A percentile compares a stretch with the other conserved stretches of the same genome.
phyloP scores from a whole-genome alignment of 495 filamentous ascomycete genomes.

The Podospora bellae-mahoneyi region DNA sequence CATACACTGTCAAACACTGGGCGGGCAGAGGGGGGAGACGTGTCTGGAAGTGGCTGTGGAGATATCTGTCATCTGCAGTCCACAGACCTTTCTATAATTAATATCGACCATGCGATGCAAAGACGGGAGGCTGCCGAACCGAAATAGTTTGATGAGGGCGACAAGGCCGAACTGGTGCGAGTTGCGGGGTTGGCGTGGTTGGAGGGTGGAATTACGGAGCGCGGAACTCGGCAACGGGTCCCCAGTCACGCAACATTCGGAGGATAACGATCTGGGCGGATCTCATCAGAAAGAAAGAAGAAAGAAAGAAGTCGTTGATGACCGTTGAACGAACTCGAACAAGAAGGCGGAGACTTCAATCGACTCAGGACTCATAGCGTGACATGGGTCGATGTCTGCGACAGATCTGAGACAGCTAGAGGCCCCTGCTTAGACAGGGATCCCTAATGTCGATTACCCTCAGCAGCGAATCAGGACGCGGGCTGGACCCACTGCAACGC shows the following conservation, averaged over 20 bases:
- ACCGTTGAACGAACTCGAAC: neutral
- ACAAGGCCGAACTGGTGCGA: neutral
- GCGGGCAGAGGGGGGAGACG: constrained; percentile 15
- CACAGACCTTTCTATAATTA: neutral
- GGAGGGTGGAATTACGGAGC: neutral
- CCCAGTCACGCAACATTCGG: constrained; percentile 9
- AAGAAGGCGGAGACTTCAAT: neutral
- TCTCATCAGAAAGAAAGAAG: constrained; percentile 18
- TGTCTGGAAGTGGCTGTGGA: constrained; percentile 3
- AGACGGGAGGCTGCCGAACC: constrained; percentile 4
- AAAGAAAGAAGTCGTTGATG: constrained; percentile 14
- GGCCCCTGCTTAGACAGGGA: constrained; percentile 24
- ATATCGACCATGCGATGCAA: neutral
- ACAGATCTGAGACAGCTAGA: constrained; percentile 37
- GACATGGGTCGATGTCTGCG: constrained; percentile 30
- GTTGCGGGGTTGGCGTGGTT: neutral
- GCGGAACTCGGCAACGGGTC: neutral
- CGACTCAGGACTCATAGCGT: constrained; percentile 16
- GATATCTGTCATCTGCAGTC: neutral
- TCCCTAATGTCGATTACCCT: constrained; percentile 31
- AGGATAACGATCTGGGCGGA: constrained; percentile 22
- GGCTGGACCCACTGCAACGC: constrained; percentile 23
- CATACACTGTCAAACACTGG: constrained; percentile 29
- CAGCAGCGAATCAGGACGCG: constrained; percentile 28
- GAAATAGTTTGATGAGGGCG: neutral